These are phyloP conservation scores for Talaromyces ruber DNA, from an alignment of 495 filamentous ascomycete species.

Conservation along the genomic window DNA sequence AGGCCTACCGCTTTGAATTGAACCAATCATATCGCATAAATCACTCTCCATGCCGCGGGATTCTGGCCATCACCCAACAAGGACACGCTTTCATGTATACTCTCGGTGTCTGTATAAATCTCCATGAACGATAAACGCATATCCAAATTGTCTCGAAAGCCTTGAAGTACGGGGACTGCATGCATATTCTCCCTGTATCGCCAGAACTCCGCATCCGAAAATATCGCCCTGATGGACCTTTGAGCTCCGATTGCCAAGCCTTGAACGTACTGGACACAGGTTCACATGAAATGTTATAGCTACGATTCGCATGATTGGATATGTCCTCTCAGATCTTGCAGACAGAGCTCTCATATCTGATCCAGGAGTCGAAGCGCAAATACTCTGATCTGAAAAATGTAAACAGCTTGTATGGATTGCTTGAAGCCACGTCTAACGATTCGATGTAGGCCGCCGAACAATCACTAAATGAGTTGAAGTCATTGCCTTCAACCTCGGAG, in stretches of 20 bases:
- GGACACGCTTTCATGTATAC: slow-evolving; percentile 5
- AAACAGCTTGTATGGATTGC: slow-evolving; percentile 11
- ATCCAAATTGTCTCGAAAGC: not conserved
- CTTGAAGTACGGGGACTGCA: not conserved
- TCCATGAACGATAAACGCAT: not conserved
- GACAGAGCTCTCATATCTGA: slow-evolving; percentile 81
- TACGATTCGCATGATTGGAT: slow-evolving; percentile 21
- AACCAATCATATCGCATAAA: not conserved
- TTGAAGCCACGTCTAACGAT: slow-evolving; percentile 11
- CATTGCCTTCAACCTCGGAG: slow-evolving; percentile 66
- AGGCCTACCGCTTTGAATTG: not conserved
- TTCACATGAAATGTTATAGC: slow-evolving; percentile 9
- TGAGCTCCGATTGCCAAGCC: slow-evolving; percentile 2
- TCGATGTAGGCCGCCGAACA: slow-evolving; percentile 76
- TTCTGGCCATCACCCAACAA: not conserved
- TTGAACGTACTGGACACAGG: not conserved
- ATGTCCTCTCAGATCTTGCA: slow-evolving; percentile 93
- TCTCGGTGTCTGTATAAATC: not conserved
- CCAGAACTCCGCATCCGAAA: not conserved
- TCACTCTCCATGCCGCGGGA: not conserved
- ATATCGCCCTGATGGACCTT: not conserved
- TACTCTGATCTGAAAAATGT: slow-evolving; percentile 82
- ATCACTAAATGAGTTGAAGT: slow-evolving; percentile 82
- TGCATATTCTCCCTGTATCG: not conserved
- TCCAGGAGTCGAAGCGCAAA: slow-evolving; percentile 93